phyloP scores from a whole-genome alignment of 805 yeast species.

The Kazachstania martiniae region DNA sequence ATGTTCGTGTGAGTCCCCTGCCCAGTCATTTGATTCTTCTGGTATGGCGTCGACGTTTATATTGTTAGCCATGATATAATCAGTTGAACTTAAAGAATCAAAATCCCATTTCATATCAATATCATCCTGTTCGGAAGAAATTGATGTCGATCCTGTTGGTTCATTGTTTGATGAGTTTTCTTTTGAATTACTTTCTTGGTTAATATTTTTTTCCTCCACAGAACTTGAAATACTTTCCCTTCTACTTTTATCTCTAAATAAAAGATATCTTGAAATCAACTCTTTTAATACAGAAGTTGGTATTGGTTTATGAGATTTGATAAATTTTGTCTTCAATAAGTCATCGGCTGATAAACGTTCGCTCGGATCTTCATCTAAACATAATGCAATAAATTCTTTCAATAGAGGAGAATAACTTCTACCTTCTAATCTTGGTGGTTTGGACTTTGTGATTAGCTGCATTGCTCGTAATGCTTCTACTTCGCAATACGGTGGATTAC shows the following conservation, averaged over 20 bases:
- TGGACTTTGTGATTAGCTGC: conserved; percentile 83
- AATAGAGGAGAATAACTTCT: conserved; percentile 62
- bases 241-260: conserved; percentile 63
- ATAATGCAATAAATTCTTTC: conserved; percentile 82
- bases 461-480: conserved; percentile 91
- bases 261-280: conserved; percentile 56
- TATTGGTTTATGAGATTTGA: conserved; percentile 47
- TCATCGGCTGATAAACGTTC: conserved; percentile 86
- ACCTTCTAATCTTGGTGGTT: conserved; percentile 93
- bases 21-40: conserved; percentile 23
- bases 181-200: conserved; percentile 16
- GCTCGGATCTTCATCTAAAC: conserved; percentile 87
- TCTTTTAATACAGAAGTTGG: conserved; percentile 60
- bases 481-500: conserved; percentile 95
- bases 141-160: neutral
- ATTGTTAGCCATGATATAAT: conserved; percentile 63
- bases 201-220: conserved; percentile 34
- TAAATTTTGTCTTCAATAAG: conserved; percentile 60
- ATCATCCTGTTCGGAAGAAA: conserved; percentile 8
- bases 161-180: conserved; percentile 3
- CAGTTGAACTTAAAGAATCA: conserved; percentile 66
- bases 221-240: conserved; percentile 37
- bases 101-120: conserved; percentile 76
- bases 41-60: conserved; percentile 35
- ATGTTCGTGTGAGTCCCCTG: conserved; percentile 14